These are phyloP conservation scores for Skeletonema grethae DNA, from an alignment of 108 stramenopile species.

Conservation along the genomic window DNA sequence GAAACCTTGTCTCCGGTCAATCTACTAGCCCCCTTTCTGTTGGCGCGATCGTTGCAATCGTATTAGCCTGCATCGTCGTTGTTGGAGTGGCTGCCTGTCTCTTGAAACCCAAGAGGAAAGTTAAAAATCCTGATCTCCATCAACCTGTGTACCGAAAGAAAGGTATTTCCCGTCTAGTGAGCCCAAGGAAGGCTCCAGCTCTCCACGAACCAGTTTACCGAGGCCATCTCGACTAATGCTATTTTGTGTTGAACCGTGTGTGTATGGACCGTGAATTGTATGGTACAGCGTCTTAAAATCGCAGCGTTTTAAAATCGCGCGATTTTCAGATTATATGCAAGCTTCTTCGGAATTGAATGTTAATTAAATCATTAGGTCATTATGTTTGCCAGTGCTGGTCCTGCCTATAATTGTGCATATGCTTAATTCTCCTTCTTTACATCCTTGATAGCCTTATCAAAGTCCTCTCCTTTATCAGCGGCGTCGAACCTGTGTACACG, in stretches of 20 bases:
- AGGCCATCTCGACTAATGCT: neutral
- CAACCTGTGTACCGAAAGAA: too few species aligned
- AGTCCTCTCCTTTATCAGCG: constrained; percentile 80
- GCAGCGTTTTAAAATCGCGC: neutral
- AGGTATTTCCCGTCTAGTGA: neutral
- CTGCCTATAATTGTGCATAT: too few species aligned
- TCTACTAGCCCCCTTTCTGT: neutral
- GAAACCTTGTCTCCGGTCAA: neutral
- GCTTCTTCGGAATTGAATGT: neutral
- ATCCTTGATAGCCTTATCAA: constrained; percentile 80
- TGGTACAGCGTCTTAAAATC: neutral
- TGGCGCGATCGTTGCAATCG: neutral
- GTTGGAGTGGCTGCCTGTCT: neutral
- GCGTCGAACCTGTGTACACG: constrained; percentile 71
- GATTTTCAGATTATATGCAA: neutral
- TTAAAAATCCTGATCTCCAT: too few species aligned
- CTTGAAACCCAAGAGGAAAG: neutral
- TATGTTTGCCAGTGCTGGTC: neutral
- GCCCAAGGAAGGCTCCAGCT: neutral
- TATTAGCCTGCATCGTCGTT: neutral
- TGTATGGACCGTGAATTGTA: neutral
- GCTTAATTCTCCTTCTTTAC: constrained; percentile 58
- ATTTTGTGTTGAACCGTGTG: neutral
- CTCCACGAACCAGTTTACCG: neutral
- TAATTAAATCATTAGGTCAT: neutral